Evolutionary conservation across 352 stramenopile genomes (phyloP).

Genomic region (Globisporangium recalcitrans): DNA sequence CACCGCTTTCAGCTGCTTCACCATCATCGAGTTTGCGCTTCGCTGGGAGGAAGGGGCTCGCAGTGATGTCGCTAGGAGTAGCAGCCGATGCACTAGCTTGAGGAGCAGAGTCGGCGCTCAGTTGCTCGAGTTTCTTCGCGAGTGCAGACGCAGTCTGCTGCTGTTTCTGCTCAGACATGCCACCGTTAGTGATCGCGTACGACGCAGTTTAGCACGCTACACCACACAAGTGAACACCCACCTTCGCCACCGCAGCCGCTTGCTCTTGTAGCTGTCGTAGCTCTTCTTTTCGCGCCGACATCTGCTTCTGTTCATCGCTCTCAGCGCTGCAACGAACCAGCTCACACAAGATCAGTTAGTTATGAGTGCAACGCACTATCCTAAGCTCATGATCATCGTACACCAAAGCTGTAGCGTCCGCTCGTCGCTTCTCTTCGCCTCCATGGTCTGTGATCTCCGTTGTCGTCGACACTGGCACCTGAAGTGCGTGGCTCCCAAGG

Average conservation of each 20-base stretch:
- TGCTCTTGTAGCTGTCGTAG: conserved; percentile 29
- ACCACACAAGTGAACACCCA: conserved; percentile 11
- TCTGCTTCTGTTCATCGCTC: neutral
- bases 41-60: neutral
- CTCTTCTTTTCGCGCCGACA: conserved; percentile 28
- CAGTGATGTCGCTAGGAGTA: neutral
- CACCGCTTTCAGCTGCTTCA: neutral
- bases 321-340: neutral
- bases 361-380: too few species aligned
- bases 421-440: neutral
- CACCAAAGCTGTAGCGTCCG: neutral
- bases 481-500: neutral
- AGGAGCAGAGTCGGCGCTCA: neutral
- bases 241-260: conserved; percentile 25
- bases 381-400: neutral
- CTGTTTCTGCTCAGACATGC: conserved; percentile 14
- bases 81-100: neutral
- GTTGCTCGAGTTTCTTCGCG: conserved; percentile 11
- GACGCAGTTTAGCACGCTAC: neutral
- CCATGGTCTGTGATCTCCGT: neutral
- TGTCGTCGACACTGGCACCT: neutral
- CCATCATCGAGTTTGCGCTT: conserved; percentile 16
- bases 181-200: neutral
- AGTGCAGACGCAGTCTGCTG: conserved; percentile 5
- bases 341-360: neutral